Percentiles rank a stretch among this genome's conserved stretches.
phyloP scores from a whole-genome alignment of 2,329 filamentous ascomycete species.

The Penicillium sp. region DNA sequence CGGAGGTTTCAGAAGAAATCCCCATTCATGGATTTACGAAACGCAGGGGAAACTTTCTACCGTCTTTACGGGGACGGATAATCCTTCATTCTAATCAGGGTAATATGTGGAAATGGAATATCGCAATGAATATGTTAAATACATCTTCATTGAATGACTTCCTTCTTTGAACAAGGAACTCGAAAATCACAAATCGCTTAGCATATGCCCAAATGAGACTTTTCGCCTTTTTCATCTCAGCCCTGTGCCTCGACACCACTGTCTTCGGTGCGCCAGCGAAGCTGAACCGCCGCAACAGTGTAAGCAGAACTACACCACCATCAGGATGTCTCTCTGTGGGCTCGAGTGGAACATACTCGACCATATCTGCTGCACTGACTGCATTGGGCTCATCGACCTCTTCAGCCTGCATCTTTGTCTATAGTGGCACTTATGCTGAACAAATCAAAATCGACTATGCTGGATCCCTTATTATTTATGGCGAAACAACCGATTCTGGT shows the following conservation, averaged over 20 bases:
- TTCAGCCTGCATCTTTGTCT: conserved; percentile 35
- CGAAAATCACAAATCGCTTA: not conserved
- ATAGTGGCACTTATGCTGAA: conserved; percentile 34
- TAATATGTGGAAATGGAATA: not conserved
- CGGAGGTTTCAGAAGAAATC: not conserved
- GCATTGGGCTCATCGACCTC: conserved; percentile 24
- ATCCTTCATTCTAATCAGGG: not conserved
- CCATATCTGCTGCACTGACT: conserved; percentile 26
- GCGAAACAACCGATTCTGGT: conserved; percentile 29
- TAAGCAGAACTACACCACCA: conserved; percentile 21
- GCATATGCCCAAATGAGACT: not conserved
- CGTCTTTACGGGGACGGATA: not conserved
- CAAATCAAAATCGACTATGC: conserved; percentile 31
- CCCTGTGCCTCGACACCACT: not conserved
- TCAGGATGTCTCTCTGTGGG: conserved; percentile 29
- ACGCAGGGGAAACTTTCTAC: not conserved
- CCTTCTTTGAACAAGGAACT: not conserved
- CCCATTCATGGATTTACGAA: not conserved
- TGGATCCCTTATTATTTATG: conserved; percentile 33
- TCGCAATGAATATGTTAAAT: not conserved
- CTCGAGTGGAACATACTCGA: conserved; percentile 20
- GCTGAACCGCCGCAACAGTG: conserved; percentile 8
- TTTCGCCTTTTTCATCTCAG: not conserved
- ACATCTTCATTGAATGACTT: not conserved
- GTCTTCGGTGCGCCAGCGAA: conserved; percentile 2